Evolutionary conservation across 1,139 yeast genomes (phyloP).

Genomic region (Chernovozyma aurita): DNA sequence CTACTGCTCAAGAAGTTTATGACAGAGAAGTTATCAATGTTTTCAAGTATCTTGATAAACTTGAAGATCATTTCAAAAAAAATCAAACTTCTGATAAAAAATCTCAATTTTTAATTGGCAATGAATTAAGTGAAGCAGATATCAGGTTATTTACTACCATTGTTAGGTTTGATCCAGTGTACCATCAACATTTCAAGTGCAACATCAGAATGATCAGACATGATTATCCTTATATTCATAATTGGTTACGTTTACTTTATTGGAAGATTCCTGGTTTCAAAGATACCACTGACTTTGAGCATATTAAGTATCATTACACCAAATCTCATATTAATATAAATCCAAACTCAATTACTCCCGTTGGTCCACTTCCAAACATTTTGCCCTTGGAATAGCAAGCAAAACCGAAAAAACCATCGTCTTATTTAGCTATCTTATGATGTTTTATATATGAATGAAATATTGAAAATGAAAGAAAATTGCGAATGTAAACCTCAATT

Average conservation of each 20-base stretch:
- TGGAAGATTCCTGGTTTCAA: conserved; percentile 79
- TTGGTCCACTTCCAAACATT: conserved; percentile 85
- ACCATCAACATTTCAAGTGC: conserved; percentile 60
- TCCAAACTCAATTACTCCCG: conserved; percentile 79
- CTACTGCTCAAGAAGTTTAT: conserved; percentile 79
- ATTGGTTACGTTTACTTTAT: conserved; percentile 79
- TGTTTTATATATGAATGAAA: no score
- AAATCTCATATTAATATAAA: conserved; percentile 75
- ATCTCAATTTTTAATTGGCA: conserved; percentile 54
- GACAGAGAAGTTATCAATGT: conserved; percentile 64
- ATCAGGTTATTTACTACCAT: conserved; percentile 66
- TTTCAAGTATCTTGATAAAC: conserved; percentile 68
- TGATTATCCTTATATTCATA: conserved; percentile 73
- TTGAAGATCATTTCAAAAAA: conserved; percentile 57
- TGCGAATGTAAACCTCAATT: no score
- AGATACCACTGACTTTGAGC: conserved; percentile 80
- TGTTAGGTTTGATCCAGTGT: conserved; percentile 10
- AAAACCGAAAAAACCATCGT: neutral
- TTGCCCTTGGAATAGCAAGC: conserved; percentile 23
- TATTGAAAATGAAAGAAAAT: no score
- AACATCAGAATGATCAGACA: conserved; percentile 77
- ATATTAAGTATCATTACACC: conserved; percentile 87
- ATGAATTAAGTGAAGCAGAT: conserved; percentile 82
- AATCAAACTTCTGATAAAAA: conserved; percentile 24
- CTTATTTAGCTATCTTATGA: neutral